Evolutionary conservation across 2,329 filamentous ascomycete genomes (phyloP).

Genomic region (Diaporthe longicolla): DNA sequence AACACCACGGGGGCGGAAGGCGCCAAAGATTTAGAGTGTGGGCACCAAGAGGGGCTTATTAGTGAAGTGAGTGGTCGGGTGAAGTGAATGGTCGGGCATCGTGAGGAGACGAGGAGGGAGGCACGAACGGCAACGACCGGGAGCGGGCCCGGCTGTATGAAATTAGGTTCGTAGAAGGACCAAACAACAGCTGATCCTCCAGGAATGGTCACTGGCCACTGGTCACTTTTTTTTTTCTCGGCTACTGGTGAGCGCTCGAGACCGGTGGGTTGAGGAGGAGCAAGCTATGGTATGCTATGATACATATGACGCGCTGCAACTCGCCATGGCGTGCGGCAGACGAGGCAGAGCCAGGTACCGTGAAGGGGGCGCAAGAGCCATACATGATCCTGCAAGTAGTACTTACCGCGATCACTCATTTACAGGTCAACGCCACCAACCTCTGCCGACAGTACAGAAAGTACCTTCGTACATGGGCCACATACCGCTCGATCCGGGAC

Average conservation of each 20-base stretch:
- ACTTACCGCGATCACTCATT: too few species aligned
- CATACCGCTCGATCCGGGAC: slow-evolving; percentile 23
- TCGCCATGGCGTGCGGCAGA: slow-evolving; percentile 11
- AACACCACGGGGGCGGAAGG: neutral
- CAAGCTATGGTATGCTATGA: slow-evolving; percentile 16
- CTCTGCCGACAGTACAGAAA: neutral
- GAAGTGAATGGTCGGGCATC: slow-evolving; percentile 19
- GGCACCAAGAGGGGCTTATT: slow-evolving; percentile 16
- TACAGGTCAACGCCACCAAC: too few species aligned
- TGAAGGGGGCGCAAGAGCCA: neutral
- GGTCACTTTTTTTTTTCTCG: too few species aligned
- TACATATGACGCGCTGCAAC: slow-evolving; percentile 6
- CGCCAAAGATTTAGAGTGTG: neutral
- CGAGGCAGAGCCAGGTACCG: slow-evolving; percentile 3
- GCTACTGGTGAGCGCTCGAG: neutral
- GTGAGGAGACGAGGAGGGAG: slow-evolving; percentile 17
- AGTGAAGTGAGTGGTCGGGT: slow-evolving; percentile 16
- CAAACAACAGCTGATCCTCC: slow-evolving; percentile 7
- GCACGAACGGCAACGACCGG: slow-evolving; percentile 25
- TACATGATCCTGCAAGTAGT: neutral
- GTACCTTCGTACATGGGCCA: slow-evolving; percentile 8
- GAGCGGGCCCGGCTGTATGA: slow-evolving; percentile 22
- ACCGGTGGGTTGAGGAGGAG: slow-evolving; percentile 5
- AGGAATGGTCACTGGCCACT: slow-evolving; percentile 13
- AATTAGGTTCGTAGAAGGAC: slow-evolving; percentile 15